A percentile compares a stretch with the other conserved stretches of the same genome.
Evolutionary conservation across 164 flowering plant species (phyloP).

Genomic region (Vitis rotundifolia): DNA sequence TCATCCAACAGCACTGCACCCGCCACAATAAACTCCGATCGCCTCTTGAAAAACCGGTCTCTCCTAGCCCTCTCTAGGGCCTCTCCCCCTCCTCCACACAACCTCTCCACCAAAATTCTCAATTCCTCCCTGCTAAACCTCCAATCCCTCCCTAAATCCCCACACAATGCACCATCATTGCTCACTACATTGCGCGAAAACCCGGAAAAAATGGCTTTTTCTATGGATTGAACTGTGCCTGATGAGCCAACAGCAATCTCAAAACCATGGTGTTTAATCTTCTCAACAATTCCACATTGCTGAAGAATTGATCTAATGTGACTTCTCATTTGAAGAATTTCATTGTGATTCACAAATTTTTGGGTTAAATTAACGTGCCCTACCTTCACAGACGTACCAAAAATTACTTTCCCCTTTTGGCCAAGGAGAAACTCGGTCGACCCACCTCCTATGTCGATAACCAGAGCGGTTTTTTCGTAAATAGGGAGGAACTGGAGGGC

Average conservation of each 20-base stretch:
- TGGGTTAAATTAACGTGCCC: slow-evolving; percentile 70
- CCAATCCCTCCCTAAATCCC: slow-evolving; percentile 48
- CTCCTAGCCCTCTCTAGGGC: slow-evolving; percentile 23
- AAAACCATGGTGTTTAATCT: slow-evolving; percentile 40
- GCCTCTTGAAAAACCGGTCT: slow-evolving; percentile 48
- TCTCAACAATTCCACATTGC: slow-evolving; percentile 47
- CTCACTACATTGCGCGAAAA: slow-evolving; percentile 11
- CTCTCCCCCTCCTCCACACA: slow-evolving; percentile 33
- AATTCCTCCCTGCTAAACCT: slow-evolving; percentile 54
- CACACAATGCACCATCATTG: background rate
- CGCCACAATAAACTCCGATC: slow-evolving; percentile 67
- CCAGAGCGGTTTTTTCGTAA: slow-evolving; percentile 32
- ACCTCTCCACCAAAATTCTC: slow-evolving; percentile 40
- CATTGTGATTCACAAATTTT: slow-evolving; percentile 32
- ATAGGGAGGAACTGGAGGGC: slow-evolving; percentile 57
- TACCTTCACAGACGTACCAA: slow-evolving; percentile 47
- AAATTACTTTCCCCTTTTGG: slow-evolving; percentile 39
- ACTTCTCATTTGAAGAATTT: slow-evolving; percentile 35
- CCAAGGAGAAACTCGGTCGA: slow-evolving; percentile 70
- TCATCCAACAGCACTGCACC: slow-evolving; percentile 71
- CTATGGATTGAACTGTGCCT: slow-evolving; percentile 52
- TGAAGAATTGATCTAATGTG: slow-evolving; percentile 34
- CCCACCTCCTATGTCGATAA: slow-evolving; percentile 74
- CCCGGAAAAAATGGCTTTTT: slow-evolving; percentile 39
- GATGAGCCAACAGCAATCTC: slow-evolving; percentile 59